phyloP scores from a whole-genome alignment of 768 basidiomycete genomes.

The Suillus paluster region DNA sequence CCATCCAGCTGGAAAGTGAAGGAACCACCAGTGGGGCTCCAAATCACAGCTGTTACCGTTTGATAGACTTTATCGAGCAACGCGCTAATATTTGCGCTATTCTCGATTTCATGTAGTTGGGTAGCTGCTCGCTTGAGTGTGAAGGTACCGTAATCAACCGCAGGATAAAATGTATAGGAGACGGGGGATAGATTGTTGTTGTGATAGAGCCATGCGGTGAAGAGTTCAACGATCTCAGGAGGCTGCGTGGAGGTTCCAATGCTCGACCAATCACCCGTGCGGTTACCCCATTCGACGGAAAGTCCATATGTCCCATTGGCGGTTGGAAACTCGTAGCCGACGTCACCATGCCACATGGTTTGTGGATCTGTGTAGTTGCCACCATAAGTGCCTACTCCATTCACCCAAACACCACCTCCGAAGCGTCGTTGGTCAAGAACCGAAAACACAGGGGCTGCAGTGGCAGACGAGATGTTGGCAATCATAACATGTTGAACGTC shows the following conservation, averaged over 20 bases:
- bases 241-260: constrained; percentile 69
- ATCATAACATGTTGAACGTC: constrained; percentile 69
- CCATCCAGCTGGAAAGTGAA: constrained; percentile 37
- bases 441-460: constrained; percentile 54
- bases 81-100: constrained; percentile 54
- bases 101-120: constrained; percentile 45
- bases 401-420: constrained; percentile 46
- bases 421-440: constrained; percentile 70
- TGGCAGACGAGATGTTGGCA: constrained; percentile 50
- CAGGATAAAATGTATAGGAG: constrained; percentile 63
- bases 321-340: constrained; percentile 60
- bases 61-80: constrained; percentile 48
- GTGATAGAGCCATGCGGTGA: constrained; percentile 62
- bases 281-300: constrained; percentile 49
- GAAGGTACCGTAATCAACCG: constrained; percentile 44
- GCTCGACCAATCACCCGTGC: constrained; percentile 61
- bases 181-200: constrained; percentile 42
- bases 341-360: constrained; percentile 65
- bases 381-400: constrained; percentile 32
- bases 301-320: constrained; percentile 28
- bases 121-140: constrained; percentile 37
- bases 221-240: constrained; percentile 61
- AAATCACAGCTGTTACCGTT: constrained; percentile 58
- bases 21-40: constrained; percentile 52
- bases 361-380: constrained; percentile 19